phyloP scores from a whole-genome alignment of 1,139 yeast genomes.

The Pichia sp. region DNA sequence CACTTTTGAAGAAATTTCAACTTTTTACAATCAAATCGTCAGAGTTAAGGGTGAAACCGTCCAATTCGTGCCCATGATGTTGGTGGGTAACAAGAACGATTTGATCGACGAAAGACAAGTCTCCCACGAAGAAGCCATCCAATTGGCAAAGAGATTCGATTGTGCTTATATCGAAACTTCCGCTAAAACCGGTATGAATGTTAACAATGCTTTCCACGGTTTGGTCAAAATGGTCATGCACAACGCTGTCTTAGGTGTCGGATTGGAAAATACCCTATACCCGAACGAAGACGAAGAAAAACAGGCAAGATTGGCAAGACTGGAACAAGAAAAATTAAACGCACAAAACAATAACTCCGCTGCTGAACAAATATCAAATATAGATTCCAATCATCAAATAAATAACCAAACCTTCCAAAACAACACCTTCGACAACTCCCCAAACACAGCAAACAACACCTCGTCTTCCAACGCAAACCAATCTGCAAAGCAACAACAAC shows the following conservation, averaged over 20 bases:
- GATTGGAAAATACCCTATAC: conserved; percentile 27
- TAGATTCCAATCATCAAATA: not conserved
- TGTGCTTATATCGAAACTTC: conserved; percentile 92
- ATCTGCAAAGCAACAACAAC: not conserved
- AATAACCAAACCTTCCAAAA: not conserved
- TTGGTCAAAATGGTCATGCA: conserved; percentile 50
- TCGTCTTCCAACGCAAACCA: too few species aligned
- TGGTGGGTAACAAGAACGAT: conserved; percentile 89
- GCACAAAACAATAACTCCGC: not conserved
- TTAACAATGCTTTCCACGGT: conserved; percentile 86
- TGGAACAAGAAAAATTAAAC: not conserved
- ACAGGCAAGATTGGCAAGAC: conserved; percentile 13
- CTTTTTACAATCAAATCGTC: conserved; percentile 83
- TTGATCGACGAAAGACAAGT: conserved; percentile 73
- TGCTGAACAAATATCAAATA: not conserved
- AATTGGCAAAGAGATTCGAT: conserved; percentile 83
- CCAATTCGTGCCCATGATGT: conserved; percentile 72
- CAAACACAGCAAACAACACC: too few species aligned
- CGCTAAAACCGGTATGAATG: conserved; percentile 88
- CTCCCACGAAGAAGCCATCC: conserved; percentile 76
- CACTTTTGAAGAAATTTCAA: conserved; percentile 77
- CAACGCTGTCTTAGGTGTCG: conserved; percentile 25
- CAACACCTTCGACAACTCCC: not conserved
- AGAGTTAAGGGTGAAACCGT: conserved; percentile 75
- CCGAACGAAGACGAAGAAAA: conserved; percentile 28